These are phyloP conservation scores for Aspergillus unguis DNA, from an alignment of 2,329 filamentous ascomycete species.

Conservation along the genomic window DNA sequence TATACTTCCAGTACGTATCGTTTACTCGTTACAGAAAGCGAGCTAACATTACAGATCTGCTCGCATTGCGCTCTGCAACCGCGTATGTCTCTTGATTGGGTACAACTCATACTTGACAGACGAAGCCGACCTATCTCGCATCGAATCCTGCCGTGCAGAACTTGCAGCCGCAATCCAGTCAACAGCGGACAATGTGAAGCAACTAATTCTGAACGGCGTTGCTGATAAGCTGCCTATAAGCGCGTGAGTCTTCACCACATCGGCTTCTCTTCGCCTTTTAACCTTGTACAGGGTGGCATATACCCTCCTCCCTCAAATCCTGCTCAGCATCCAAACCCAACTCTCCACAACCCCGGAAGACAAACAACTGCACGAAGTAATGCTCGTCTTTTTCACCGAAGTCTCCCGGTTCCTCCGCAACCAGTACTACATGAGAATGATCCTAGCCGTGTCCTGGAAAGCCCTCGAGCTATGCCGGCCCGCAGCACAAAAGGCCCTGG, in stretches of 20 bases:
- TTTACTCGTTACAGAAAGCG: no score
- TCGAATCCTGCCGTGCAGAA: slow-evolving; percentile 13
- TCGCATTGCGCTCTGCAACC: slow-evolving; percentile 16
- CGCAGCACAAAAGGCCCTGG: background rate
- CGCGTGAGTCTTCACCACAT: slow-evolving; percentile 8
- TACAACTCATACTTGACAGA: background rate
- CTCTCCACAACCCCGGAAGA: slow-evolving; percentile 13
- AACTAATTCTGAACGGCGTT: slow-evolving; percentile 13
- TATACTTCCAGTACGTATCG: slow-evolving; percentile 16
- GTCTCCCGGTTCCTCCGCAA: slow-evolving; percentile 13
- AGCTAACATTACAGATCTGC: slow-evolving; percentile 9
- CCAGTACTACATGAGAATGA: slow-evolving; percentile 12
- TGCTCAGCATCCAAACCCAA: slow-evolving; percentile 14
- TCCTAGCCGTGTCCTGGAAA: slow-evolving; percentile 13
- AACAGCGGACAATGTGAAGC: slow-evolving; percentile 14
- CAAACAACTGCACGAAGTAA: slow-evolving; percentile 15
- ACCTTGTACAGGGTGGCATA: slow-evolving; percentile 9
- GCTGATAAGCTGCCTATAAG: slow-evolving; percentile 17
- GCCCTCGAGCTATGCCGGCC: slow-evolving; percentile 12
- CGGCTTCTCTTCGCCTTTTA: background rate
- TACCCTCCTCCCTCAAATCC: slow-evolving; percentile 14
- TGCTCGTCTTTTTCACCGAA: slow-evolving; percentile 16
- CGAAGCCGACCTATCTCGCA: slow-evolving; percentile 6
- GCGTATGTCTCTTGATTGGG: slow-evolving; percentile 12
- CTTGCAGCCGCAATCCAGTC: slow-evolving; percentile 10